Evolutionary conservation across 2,329 filamentous ascomycete genomes (phyloP).

Genomic region (Fusarium compactum): DNA sequence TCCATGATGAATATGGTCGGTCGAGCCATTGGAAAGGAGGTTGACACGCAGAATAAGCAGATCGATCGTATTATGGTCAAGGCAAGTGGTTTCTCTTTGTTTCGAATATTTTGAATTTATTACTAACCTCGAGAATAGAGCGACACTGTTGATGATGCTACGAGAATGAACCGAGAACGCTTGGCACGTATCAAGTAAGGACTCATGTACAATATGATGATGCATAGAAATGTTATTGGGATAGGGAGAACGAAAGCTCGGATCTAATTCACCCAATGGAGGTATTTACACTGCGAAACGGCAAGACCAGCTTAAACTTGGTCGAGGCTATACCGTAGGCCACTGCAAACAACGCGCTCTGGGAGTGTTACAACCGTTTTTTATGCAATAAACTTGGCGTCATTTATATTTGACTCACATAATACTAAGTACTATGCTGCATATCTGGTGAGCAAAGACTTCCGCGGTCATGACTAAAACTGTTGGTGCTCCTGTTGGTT

Average conservation of each 20-base stretch:
- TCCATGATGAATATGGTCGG: slow-evolving; percentile 79
- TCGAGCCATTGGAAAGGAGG: slow-evolving; percentile 78
- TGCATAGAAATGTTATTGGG: slow-evolving; percentile 18
- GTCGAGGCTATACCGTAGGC: slow-evolving; percentile 5
- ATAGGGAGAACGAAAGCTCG: slow-evolving; percentile 2
- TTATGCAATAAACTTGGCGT: slow-evolving; percentile 4
- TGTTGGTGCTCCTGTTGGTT: neutral
- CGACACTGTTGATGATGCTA: slow-evolving; percentile 84
- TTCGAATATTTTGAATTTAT: neutral
- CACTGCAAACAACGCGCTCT: neutral
- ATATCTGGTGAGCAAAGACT: neutral
- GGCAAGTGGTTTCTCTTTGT: slow-evolving; percentile 60
- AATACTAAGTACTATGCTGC: neutral
- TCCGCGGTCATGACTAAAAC: neutral
- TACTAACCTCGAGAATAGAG: slow-evolving; percentile 66
- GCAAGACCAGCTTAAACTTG: slow-evolving; percentile 3
- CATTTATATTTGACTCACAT: neutral
- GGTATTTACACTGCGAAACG: slow-evolving; percentile 1
- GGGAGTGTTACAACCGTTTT: neutral
- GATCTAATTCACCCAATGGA: slow-evolving; percentile 17
- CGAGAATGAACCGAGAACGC: slow-evolving; percentile 80
- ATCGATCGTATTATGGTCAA: slow-evolving; percentile 83
- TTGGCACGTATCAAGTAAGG: slow-evolving; percentile 70
- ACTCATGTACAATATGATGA: neutral
- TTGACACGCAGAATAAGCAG: slow-evolving; percentile 79